These are phyloP conservation scores for Turritis glabra DNA, from an alignment of 345 rosid genomes.

Conservation along the genomic window DNA sequence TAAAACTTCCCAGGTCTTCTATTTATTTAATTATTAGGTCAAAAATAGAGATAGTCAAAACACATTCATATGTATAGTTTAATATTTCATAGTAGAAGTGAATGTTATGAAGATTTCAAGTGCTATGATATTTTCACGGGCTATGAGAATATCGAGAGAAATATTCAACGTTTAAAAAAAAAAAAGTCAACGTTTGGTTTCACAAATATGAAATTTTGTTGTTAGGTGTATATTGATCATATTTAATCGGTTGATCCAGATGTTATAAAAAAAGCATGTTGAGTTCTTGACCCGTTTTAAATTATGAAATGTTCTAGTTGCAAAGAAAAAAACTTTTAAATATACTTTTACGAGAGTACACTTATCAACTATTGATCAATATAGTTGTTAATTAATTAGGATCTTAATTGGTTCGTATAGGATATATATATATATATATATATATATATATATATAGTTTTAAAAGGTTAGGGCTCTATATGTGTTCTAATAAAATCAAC, in stretches of 20 bases:
- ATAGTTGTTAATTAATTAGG: neutral
- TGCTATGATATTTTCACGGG: neutral
- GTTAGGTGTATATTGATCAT: neutral
- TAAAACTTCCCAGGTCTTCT: neutral
- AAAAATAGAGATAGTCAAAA: neutral
- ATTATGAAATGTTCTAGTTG: constrained; percentile 14
- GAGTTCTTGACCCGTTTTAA: neutral
- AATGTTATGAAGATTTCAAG: constrained; percentile 1
- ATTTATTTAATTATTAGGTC: neutral
- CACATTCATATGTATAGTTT: neutral
- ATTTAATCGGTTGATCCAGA: neutral
- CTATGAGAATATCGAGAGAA: neutral
- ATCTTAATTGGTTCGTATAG: neutral
- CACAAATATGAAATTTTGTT: neutral
- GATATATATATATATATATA: neutral
- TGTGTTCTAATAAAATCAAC: neutral
- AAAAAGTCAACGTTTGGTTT: constrained; percentile 4
- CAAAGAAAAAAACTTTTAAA: neutral
- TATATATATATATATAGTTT: neutral
- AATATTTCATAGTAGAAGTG: neutral
- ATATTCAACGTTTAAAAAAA: constrained; percentile 5
- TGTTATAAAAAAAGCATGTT: no score
- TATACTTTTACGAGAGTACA: neutral
- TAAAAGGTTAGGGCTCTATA: neutral
- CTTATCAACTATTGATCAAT: neutral